Percentiles rank a stretch among this genome's conserved stretches.
phyloP scores from a whole-genome alignment of 208 protist genomes.

The Acanthamoeba sp. region DNA sequence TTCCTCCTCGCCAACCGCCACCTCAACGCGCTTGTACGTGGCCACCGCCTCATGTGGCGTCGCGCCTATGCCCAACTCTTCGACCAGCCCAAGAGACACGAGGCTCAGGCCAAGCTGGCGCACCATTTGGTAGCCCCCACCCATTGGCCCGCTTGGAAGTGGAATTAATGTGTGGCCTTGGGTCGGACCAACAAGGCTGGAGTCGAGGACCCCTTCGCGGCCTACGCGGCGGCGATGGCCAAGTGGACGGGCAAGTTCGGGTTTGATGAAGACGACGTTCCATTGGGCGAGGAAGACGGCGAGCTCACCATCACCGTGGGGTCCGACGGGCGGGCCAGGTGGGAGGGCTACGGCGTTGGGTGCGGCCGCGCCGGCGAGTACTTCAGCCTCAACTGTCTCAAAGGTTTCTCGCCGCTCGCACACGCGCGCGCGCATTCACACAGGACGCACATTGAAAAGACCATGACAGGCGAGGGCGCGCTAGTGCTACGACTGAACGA shows the following conservation, averaged over 20 bases:
- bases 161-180: too few species aligned
- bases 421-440: too few species aligned
- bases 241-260: background rate
- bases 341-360: slow-evolving; percentile 25
- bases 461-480: too few species aligned
- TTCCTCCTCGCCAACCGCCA: slow-evolving; percentile 18
- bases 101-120: background rate
- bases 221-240: background rate
- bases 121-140: background rate
- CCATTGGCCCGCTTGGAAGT: too few species aligned
- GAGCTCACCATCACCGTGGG: background rate
- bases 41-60: background rate
- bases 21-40: background rate
- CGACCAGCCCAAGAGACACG: too few species aligned
- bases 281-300: background rate
- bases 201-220: background rate
- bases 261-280: background rate
- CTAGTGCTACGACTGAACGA: background rate
- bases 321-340: background rate
- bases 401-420: too few species aligned
- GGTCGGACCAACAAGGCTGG: background rate
- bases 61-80: background rate
- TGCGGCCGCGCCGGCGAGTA: slow-evolving; percentile 39
- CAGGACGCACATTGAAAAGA: background rate
- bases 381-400: slow-evolving; percentile 39